Evolutionary conservation across 345 rosid genomes (phyloP).

Genomic region (Syzygium aqueum): DNA sequence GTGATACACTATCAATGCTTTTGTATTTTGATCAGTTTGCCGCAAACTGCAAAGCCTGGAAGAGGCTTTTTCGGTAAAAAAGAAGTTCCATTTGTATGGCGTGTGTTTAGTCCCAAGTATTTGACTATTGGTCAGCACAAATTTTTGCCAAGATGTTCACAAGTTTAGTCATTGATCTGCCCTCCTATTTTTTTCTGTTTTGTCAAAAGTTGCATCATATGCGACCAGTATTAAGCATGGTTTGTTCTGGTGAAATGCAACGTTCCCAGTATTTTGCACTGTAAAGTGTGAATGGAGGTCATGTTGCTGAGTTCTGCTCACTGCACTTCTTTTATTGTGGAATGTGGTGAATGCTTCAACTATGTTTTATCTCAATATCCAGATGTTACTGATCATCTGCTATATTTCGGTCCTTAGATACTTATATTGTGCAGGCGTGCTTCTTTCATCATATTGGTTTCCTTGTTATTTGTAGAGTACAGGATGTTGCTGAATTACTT

Average conservation of each 20-base stretch:
- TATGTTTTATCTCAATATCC: not conserved
- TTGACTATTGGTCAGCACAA: not conserved
- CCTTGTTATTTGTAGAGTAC: conserved; percentile 51
- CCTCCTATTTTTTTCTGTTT: not conserved
- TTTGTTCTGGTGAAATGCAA: not conserved
- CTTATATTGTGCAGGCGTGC: not conserved
- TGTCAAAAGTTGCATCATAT: not conserved
- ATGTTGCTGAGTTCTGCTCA: not conserved
- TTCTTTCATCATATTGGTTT: not conserved
- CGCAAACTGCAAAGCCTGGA: not conserved
- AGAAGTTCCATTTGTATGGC: not conserved
- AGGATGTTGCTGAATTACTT: conserved; percentile 93
- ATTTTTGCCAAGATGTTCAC: not conserved
- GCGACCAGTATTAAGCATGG: not conserved
- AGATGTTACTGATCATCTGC: not conserved
- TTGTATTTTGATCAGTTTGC: not conserved
- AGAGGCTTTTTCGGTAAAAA: not conserved
- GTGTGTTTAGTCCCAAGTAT: not conserved
- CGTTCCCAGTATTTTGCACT: not conserved
- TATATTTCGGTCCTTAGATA: not conserved
- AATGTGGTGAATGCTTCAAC: not conserved
- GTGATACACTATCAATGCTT: not conserved
- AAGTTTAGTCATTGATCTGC: not conserved
- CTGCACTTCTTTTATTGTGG: not conserved
- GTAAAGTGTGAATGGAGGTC: not conserved